These are phyloP conservation scores for Tricholoma sp. DNA, from an alignment of 768 basidiomycete genomes.

Conservation along the genomic window DNA sequence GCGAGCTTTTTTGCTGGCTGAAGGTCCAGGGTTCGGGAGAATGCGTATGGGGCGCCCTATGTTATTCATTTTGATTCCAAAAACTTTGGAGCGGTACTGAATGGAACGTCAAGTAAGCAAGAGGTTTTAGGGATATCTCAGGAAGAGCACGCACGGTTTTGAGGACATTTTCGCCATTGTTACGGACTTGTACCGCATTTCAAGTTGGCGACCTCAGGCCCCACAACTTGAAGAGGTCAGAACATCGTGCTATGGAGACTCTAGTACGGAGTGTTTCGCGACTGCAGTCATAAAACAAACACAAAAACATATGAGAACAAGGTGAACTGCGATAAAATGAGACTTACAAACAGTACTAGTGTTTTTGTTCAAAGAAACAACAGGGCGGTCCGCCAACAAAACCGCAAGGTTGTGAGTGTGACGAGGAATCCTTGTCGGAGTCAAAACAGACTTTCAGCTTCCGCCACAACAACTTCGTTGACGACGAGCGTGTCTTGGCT, in stretches of 20 bases:
- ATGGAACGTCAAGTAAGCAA: background rate
- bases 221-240: background rate
- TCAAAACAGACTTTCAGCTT: too few species aligned
- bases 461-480: too few species aligned
- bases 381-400: too few species aligned
- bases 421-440: too few species aligned
- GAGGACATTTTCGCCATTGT: background rate
- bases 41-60: background rate
- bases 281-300: too few species aligned
- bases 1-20: too few species aligned
- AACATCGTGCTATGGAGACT: background rate
- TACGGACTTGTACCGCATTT: background rate
- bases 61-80: background rate
- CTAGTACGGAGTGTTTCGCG: too few species aligned
- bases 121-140: background rate
- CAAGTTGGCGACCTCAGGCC: background rate
- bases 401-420: too few species aligned
- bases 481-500: too few species aligned
- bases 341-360: too few species aligned
- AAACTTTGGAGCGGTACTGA: background rate
- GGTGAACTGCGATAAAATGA: background rate
- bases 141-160: background rate
- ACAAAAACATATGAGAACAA: background rate
- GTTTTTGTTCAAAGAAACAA: too few species aligned
- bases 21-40: background rate